Base-by-base conservation (phyloP, 306 rosid genomes). In the Benincasa hispida region DNA sequence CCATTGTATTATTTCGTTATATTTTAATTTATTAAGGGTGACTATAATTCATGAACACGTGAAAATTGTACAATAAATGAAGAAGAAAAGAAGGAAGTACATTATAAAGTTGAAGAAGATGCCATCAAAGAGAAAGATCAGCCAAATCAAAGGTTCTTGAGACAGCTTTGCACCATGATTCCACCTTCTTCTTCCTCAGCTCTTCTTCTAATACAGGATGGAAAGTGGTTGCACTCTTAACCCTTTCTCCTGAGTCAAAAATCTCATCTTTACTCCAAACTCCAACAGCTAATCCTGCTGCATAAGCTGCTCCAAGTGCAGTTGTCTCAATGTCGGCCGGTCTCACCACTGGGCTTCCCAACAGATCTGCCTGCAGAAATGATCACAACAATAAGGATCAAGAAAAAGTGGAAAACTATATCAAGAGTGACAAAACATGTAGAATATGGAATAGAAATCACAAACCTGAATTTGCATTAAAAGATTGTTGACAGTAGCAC, bases 381-480 rank as follows among this genome's bases (percentile, higher is more conserved):
- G 41, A 60, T 15, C 35, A 59, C 66, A 59, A 24, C 63, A 28
- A 6, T 15, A 28, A 30, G n/a, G 67, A 14, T 61, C 8, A 11
- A 61, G 35, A n/a, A n/a, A n/a, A n/a, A n/a, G n/a, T n/a, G n/a
- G 18, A 30, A 13, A 56, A 56, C 30, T 4, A 6, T 50, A 50
- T 50, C 55, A 50, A 50, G 37, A 25, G 66, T 59, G n/a, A 58
- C 3, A 13, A 58, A 22, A 55, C n/a, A 28, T 17, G 54, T n/a
- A 66, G 18, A 39, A 39, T 10, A 39, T 11, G 30, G 13, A 19
- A 35, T 21, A 70, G 28, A 60, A 35, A 60, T 32, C 27, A 10
- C 87, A 83, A 76, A 94, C 98, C 98, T 94, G 98, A 83, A 76
- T 89, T 85, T 91, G 98, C 98, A 94, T 90, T 79, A 94, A 53